Base-by-base conservation (phyloP, 2,329 filamentous ascomycete species). In the Fusarium sulawesiense region DNA sequence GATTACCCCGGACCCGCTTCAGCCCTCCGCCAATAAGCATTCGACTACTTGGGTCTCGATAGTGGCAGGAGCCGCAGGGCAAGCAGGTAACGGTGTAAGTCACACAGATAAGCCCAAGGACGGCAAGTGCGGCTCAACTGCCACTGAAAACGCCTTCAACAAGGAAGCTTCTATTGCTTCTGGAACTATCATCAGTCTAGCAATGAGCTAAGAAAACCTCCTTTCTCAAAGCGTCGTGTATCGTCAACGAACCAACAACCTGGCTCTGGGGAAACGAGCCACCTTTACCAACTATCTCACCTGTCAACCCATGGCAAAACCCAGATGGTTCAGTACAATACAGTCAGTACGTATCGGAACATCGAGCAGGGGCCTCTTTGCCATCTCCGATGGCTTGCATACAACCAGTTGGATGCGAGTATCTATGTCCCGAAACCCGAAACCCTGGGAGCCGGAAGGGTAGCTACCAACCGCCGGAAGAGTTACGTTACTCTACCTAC, bases 361-460 rank as follows among this genome's bases (percentile, higher is more conserved):
- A 29, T 29, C 9, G 10, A 42, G 18, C n/a, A 53, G 49, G 49
- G 49, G 34, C 14, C 16, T 25, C 29, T 40, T 25, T 50, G 32
- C 49, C 18, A 57, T 60, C 34, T 63, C 67, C 67, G 58, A 64
- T 46, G 57, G 64, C 56, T 51, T 60, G 63, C 48, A 59, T 60
- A 42, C 37, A 45, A 16, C 32, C 54, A 70, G 21, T 60, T 44
- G 56, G 34, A 37, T 37, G 34, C 34, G 18, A 10, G 18, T 53
- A 51, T 16, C 20, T 40, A 51, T 53, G 49, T 53, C 23, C 23
- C 49, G 34, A 51, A 51, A 51, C 9, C 49, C 23, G 25, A 41
- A 41, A 51, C 23, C 46, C 58, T 54, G 64, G 68, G 34, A 25
- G 34, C 21, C 47, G 58, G 53, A 40, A 68, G 41, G 16, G 32